phyloP scores from a whole-genome alignment of 1,284 basidiomycete species.

The Cutaneotrichosporon sp. region DNA sequence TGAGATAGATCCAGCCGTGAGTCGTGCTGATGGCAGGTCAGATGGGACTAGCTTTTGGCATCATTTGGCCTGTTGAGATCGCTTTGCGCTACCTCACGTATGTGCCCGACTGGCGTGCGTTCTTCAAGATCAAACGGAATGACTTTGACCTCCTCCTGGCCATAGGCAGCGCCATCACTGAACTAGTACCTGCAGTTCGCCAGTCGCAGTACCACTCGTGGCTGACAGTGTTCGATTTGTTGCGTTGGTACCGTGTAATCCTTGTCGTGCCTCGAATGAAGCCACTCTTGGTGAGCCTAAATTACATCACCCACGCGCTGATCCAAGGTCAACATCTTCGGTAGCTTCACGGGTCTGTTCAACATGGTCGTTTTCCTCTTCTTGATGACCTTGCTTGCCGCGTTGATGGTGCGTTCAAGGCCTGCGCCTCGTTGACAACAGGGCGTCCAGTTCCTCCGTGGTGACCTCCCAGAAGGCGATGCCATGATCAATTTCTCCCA shows the following conservation, averaged over 20 bases:
- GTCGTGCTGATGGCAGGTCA: constrained; percentile 54
- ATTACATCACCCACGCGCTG: neutral
- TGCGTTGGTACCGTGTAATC: constrained; percentile 91
- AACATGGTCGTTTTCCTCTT: constrained; percentile 95
- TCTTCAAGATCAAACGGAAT: constrained; percentile 69
- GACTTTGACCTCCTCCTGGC: constrained; percentile 80
- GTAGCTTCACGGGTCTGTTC: constrained; percentile 83
- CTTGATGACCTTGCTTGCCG: constrained; percentile 82
- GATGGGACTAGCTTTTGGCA: constrained; percentile 75
- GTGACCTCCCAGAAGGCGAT: constrained; percentile 59
- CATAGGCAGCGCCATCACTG: constrained; percentile 73
- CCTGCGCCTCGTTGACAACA: constrained; percentile 16
- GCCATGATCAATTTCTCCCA: constrained; percentile 77
- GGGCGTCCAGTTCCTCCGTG: constrained; percentile 61
- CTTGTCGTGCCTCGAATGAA: constrained; percentile 55
- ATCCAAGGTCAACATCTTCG: constrained; percentile 76
- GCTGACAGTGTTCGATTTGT: constrained; percentile 87
- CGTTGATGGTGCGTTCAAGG: constrained; percentile 68
- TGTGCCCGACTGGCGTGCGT: constrained; percentile 78
- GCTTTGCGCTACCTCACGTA: constrained; percentile 69
- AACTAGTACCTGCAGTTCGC: constrained; percentile 72
- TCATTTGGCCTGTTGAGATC: constrained; percentile 88
- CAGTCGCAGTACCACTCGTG: constrained; percentile 72
- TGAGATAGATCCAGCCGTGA: neutral
- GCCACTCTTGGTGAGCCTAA: constrained; percentile 33